Base-by-base conservation (phyloP, 2,329 filamentous ascomycete genomes). In the Ophiostoma angusticollis region DNA sequence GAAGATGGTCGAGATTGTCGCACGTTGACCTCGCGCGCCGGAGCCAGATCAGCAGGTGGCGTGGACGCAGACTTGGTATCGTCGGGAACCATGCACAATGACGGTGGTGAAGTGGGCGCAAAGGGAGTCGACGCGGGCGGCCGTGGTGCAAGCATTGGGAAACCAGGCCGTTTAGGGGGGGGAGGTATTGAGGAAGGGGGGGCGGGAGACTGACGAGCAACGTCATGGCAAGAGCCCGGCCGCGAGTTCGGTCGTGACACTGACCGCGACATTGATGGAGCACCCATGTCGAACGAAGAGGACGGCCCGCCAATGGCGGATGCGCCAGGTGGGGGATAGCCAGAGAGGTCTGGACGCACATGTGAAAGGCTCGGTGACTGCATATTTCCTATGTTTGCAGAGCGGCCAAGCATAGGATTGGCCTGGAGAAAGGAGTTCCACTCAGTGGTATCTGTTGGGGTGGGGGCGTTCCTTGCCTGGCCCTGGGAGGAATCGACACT, bases 341-440 rank as follows among this genome's bases (percentile, higher is more conserved):
- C 32, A n/a, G 39, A 31, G 41, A 45, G 25, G 13, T 48, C 42
- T 14, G 41, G 41, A 7, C 24, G 45, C 6, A 42, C 49, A 2
- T 51, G 43, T 47, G 55, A 43, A 47, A 56, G 40, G 45, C 54
- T 54, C 51, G 65, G 49, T 47, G 63, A 55, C 36, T 54, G 50
- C 23, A 58, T 50, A 6, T 51, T 43, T 8, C 54, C 51, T 21
- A 52, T 46, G 35, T 51, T 54, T n/a, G 49, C 47, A 3, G 54
- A 62, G 48, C 58, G 72, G 47, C 58, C 56, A 14, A 67, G 51
- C 37, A 56, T 61, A 3, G 77, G 78, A 51, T 84, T 84, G 38
- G 77, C 74, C 52, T 84, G 79, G 11, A 87, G 58, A 40, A 91
- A 84, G 5, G 74, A 72, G 42, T 74, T 78, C 87, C 86, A 94